Evolutionary conservation across 306 rosid species (phyloP).

Genomic region (Fagus sylvatica): DNA sequence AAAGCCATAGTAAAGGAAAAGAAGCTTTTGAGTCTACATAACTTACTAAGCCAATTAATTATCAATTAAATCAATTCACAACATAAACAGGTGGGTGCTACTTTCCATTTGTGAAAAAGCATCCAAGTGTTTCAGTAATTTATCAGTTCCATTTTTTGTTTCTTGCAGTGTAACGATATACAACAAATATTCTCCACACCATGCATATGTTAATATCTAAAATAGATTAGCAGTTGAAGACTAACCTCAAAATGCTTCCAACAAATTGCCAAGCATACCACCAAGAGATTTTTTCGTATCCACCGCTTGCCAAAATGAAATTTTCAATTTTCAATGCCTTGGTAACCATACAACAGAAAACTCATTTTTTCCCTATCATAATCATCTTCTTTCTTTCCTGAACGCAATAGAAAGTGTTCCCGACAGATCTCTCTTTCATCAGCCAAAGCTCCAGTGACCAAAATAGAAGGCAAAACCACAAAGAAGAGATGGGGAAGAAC

Average conservation of each 20-base stretch:
- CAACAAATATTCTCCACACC: background rate
- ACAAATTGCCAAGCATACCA: constrained; percentile 64
- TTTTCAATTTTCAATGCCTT: constrained; percentile 25
- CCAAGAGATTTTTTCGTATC: constrained; percentile 57
- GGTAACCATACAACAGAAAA: constrained; percentile 27
- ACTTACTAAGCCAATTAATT: too few relatives aligned
- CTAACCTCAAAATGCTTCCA: constrained; percentile 87
- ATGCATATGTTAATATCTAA: background rate
- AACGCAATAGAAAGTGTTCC: constrained; percentile 44
- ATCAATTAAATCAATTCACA: too few relatives aligned
- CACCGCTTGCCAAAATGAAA: constrained; percentile 44
- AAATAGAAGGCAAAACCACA: constrained; percentile 75
- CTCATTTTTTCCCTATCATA: constrained; percentile 28
- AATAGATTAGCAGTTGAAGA: constrained; percentile 13
- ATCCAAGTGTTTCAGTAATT: too few relatives aligned
- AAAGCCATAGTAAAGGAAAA: too few relatives aligned
- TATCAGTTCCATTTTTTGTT: too few relatives aligned
- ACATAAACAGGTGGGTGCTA: too few relatives aligned
- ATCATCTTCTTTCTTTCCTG: constrained; percentile 86
- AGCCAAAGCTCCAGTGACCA: constrained; percentile 51
- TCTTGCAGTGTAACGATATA: background rate
- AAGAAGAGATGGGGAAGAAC: constrained; percentile 82
- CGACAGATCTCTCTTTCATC: constrained; percentile 61
- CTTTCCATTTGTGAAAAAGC: too few relatives aligned
- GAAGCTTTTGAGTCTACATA: too few relatives aligned